Evolutionary conservation across 2,329 filamentous ascomycete species (phyloP), one percentile per base, ranked within the genome.

Genomic region (Neofusicoccum parvum): DNA sequence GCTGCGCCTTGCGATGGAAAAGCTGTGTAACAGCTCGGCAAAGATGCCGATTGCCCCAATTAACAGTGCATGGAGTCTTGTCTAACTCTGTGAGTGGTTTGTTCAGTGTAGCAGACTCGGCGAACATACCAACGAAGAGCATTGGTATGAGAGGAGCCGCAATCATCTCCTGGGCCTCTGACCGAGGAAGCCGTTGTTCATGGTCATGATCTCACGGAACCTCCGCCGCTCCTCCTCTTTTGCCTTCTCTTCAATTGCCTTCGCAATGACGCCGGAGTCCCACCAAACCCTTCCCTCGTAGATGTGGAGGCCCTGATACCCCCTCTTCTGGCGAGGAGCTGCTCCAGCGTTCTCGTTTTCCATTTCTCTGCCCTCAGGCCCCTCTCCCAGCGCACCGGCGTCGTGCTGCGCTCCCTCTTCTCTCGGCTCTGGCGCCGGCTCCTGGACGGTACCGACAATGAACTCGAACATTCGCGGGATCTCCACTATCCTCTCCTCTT

Each of bases 181-280:
- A 5, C 63, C 63, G 5, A 65, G 53, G n/a, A 65, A 65, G 34
- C 63, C 63, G 12, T 60, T 65, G 46, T 53, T 59, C 34, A 53
- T 17, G 5, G 53, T 60, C 34, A 65, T 32, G 15, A 65, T 59
- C 12, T 50, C 32, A 15, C 63, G 53, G 32, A 65, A 65, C 27
- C 54, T 50, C 23, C 37, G 46, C 32, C 54, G 46, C 15, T 59
- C 45, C 36, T 65, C 63, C 46, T 65, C 63, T n/a, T 60, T 65
- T 4, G 37, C 17, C 37, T 50, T 59, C 34, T 65, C 63, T 15
- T 59, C 46, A 14, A 59, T 53, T 1, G 63, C 63, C 12, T 34
- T 49, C 12, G 54, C 37, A 9, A 65, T 46, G 17, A 51, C 63
- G 17, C 63, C 63, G 1, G 63, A 51, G 34, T 65, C 63, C 63